Base-by-base conservation (phyloP, 2,329 filamentous ascomycete genomes). In the Cercospora canescens region DNA sequence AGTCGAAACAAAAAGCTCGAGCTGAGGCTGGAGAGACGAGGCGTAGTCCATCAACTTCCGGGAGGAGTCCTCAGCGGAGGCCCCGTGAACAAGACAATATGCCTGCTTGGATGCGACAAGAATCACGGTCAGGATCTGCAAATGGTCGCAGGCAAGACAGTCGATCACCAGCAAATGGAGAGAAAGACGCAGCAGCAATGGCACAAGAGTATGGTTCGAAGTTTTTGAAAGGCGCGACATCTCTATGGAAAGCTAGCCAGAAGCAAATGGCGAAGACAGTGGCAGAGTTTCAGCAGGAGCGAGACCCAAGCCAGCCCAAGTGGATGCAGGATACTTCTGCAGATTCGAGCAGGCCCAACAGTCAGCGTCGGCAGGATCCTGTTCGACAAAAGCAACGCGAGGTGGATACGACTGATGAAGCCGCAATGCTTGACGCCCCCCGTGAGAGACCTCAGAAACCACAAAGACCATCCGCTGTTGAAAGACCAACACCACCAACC, bases 241-340 rank as follows among this genome's bases (percentile, higher is more conserved):
- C 92, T 0, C 81, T 98, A 0, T 99, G 95, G 95, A 99, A 97
- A 77, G 92, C 91, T 3, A 89, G 94, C 0, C 92, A 94, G 75
- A 99, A 97, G 79, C 94, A 92, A 76, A 87, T 98, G 65, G 93
- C 96, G 74, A 93, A 95, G 78, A 94, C 93, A 4, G 91, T 98
- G 35, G 89, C 93, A 8, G 95, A 99, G 16, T 91, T 98, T 66
- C 87, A 88, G 72, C 80, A 84, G 61, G 93, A 96, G 74, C 85
- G 84, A 28, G 93, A 97, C 74, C 85, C 91, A 2, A 91, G 78
- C 74, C 92, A 97, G 76, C 95, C 95, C 0, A 95, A 92, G 76
- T 99, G 95, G 95, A 97, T 99, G 94, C 89, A 91, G 72, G 91
- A 94, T 64, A 85, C 88, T 3, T 72, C 70, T 50, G 67, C 76